phyloP scores from a whole-genome alignment of 345 rosid species.

The Hibiscus trionum region DNA sequence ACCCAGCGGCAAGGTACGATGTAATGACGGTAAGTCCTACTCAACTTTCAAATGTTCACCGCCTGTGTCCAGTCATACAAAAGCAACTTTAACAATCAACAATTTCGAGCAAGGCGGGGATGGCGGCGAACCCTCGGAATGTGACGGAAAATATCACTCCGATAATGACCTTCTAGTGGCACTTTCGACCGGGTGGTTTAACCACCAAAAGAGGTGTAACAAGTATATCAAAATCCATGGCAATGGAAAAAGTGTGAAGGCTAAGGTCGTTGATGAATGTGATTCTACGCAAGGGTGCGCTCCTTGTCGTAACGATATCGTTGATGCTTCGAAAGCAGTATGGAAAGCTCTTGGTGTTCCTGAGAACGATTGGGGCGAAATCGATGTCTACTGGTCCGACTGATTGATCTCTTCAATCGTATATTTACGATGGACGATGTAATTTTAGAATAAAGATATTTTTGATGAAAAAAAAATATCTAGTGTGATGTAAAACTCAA shows the following conservation, averaged over 20 bases:
- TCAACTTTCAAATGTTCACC: neutral
- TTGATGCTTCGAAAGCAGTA: neutral
- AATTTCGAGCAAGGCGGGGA: neutral
- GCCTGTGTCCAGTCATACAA: neutral
- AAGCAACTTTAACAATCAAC: neutral
- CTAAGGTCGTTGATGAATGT: neutral
- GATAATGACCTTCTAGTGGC: neutral
- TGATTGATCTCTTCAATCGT: neutral
- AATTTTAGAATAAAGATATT: neutral
- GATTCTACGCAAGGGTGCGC: neutral
- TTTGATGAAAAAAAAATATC: neutral
- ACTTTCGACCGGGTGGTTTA: slow-evolving; percentile 3
- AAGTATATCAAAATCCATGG: neutral
- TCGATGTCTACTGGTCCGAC: neutral
- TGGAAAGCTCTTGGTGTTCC: neutral
- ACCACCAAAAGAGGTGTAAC: neutral
- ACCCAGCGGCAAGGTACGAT: neutral
- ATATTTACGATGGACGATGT: neutral
- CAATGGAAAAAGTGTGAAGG: neutral
- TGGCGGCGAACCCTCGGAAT: neutral
- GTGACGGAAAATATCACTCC: neutral
- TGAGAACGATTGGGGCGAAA: neutral
- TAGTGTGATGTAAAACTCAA: too few relatives aligned
- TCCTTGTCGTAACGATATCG: neutral
- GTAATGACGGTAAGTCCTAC: neutral